phyloP scores from a whole-genome alignment of 148 eudicot genomes.

The Pouteria glomerata region DNA sequence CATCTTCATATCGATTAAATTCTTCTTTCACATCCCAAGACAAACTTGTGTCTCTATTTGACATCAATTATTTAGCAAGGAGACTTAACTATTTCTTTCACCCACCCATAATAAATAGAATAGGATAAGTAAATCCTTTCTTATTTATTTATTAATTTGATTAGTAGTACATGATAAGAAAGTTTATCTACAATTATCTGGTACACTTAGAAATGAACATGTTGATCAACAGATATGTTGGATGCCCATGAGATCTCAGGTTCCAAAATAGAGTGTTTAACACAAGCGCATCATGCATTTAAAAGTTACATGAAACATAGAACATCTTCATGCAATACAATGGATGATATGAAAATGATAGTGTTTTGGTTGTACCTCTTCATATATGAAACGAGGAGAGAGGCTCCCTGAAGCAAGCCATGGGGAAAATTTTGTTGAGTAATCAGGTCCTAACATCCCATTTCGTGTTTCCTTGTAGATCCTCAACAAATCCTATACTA shows the following conservation, averaged over 20 bases:
- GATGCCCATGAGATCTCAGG: background rate
- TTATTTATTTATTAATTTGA: too few species aligned
- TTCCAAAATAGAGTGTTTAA: background rate
- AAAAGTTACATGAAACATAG: background rate
- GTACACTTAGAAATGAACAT: background rate
- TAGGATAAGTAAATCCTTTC: too few species aligned
- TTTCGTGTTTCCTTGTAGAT: slow-evolving; percentile 76
- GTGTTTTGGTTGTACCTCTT: slow-evolving; percentile 49
- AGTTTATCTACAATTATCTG: background rate
- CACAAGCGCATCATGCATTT: too few species aligned
- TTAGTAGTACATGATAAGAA: background rate
- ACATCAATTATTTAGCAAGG: background rate
- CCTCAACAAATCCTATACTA: slow-evolving; percentile 63
- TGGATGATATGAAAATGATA: background rate
- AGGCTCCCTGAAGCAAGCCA: slow-evolving; percentile 93
- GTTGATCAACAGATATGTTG: background rate
- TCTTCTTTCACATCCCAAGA: background rate
- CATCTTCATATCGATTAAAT: background rate
- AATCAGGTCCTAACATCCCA: slow-evolving; percentile 92
- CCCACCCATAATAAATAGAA: too few species aligned
- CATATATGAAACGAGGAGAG: slow-evolving; percentile 77
- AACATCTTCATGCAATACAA: background rate
- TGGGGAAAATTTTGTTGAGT: slow-evolving; percentile 95
- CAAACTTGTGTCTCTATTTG: background rate
- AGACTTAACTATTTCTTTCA: background rate